Evolutionary conservation across 2,329 filamentous ascomycete genomes (phyloP), one percentile per base, ranked within the genome.

Genomic region (Colletotrichum falcatum): DNA sequence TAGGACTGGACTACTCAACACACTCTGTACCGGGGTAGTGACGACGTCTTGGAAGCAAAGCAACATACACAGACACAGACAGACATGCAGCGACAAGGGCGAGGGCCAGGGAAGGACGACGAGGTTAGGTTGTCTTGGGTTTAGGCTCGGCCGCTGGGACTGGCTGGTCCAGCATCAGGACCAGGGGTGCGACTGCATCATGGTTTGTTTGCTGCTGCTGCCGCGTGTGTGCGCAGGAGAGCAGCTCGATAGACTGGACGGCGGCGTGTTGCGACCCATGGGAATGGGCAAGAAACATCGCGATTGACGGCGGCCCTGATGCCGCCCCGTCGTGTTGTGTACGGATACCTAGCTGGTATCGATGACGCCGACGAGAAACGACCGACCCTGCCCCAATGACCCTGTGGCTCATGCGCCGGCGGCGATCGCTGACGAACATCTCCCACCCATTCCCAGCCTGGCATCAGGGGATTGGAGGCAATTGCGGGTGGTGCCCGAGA

Each of bases 381-480:
- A 70, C 16, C 6, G 33, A 2, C 65, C 60, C 65, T 65, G n/a
- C 68, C 65, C 61, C 2, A 54, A 59, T 59, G 69, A 49, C 33
- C 51, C 70, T 28, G 33, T 74, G 53, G 72, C 68, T 49, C 73
- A 74, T 49, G 60, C 46, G n/a, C 37, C 58, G 33, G 33, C 61
- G 66, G 42, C 42, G 66, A 61, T 56, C 37, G 53, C 44, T 68
- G 62, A 55, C 63, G 55, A 70, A 61, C 23, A 28, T 18, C 51
- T 35, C 28, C 39, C 14, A 42, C 51, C 49, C 16, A n/a, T 23
- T 56, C 11, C 53, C 33, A 46, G 33, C 54, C 56, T 62, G 66
- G 26, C 55, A 70, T 55, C 62, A 49, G 30, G 51, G 42, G 49
- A 28, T 46, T 59, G 51, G 39, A n/a, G 39, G 23, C 20, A 37